Percentiles rank a stretch among this genome's conserved stretches.
Conservation (phyloP, 1,284 basidiomycete species). For the Ustilago tritici region DNA sequence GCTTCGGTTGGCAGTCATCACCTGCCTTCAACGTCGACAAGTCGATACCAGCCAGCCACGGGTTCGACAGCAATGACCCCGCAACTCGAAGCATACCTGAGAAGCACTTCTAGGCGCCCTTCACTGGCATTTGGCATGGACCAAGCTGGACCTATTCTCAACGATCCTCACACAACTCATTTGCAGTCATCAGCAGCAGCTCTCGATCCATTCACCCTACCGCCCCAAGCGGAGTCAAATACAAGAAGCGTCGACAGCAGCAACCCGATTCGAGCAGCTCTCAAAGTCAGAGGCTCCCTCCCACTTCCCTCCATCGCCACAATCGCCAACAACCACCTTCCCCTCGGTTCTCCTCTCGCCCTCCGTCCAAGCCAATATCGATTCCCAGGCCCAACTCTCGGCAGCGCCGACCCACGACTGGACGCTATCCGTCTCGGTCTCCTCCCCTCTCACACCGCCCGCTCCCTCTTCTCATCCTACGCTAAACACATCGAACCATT, state of each 20-base stretch:
- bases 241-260: not conserved
- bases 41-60: not conserved
- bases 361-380: slow-evolving; percentile 29
- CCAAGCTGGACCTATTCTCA: not conserved
- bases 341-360: not conserved
- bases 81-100: slow-evolving; percentile 1
- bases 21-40: not conserved
- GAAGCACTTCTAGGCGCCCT: not conserved
- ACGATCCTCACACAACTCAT: not conserved
- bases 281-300: not conserved
- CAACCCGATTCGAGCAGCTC: not conserved
- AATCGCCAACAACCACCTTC: not conserved
- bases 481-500: slow-evolving; percentile 32
- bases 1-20: not conserved
- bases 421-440: slow-evolving; percentile 39
- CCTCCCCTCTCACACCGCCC: slow-evolving; percentile 19
- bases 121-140: not conserved
- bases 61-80: not conserved
- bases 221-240: not conserved
- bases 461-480: slow-evolving; percentile 27
- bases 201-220: not conserved
- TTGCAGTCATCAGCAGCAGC: not conserved
- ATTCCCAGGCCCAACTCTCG: slow-evolving; percentile 19
- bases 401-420: slow-evolving; percentile 34
- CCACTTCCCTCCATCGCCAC: not conserved